Evolutionary conservation across 108 stramenopile species (phyloP), one percentile per base, ranked within the genome.

Genomic region (Hondaea fermentalgiana): DNA sequence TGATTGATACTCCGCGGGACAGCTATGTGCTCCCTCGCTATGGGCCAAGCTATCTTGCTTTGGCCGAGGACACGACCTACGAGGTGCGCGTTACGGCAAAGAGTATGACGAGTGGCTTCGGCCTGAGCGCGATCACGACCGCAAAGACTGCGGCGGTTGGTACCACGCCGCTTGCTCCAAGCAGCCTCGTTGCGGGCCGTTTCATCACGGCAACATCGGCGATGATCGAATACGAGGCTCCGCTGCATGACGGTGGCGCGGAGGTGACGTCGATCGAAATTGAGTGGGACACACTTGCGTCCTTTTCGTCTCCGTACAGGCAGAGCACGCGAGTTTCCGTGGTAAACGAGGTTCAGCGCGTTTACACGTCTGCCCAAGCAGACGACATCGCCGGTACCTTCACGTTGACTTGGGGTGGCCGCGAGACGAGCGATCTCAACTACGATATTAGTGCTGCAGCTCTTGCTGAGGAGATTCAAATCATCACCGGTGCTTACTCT

Each of bases 371-470:
- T 88, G 94, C 58, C 87, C 91, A 19, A 23, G 93, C 91, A 4
- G 93, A 94, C 59, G 57, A 71, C 88, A 93, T 51, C 58, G 89
- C 47, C n/a, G 96, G 96, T 10, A 95, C 95, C 21, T 96, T 96
- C 91, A 90, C 92, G 45, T 87, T 96, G 44, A 89, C 93, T 4
- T 95, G 95, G 95, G 96, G 96, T 6, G 96, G 96, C 5, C 87
- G 87, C 59, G 91, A 64, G 55, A 90, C 95, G 6, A 60, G 87
- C 17, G 72, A 87, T 72, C 83, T 95, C 35, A 71, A 60, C 25
- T 90, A 72, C 83, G 93, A 95, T 90, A 88, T 93, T 16, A 59
- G 83, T 19, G 93, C 95, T 23, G 87, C 87, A 23, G 90, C 88
- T 16, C 5, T 95, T 16, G 94, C 92, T 64, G 71, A 88, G 44